These are phyloP conservation scores for Karstenula rhodostoma DNA, from an alignment of 2,329 filamentous ascomycete genomes.

Conservation along the genomic window DNA sequence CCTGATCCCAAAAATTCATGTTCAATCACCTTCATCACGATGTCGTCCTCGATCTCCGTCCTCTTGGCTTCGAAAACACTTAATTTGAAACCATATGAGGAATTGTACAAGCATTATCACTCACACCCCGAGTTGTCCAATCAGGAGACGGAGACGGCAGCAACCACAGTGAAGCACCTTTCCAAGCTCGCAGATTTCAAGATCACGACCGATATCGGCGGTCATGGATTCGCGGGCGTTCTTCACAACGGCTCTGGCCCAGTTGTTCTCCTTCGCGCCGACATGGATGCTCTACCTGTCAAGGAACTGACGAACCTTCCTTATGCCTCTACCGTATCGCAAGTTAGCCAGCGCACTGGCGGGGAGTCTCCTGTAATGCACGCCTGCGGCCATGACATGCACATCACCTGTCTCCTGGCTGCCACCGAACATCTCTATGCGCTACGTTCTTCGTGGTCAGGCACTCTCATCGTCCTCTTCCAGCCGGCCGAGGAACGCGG, in stretches of 20 bases:
- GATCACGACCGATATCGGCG: slow-evolving; percentile 63
- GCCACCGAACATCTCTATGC: slow-evolving; percentile 61
- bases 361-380: slow-evolving; percentile 68
- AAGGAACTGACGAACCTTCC: slow-evolving; percentile 62
- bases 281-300: slow-evolving; percentile 69
- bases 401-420: slow-evolving; percentile 66
- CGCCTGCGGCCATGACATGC: slow-evolving; percentile 71
- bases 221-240: slow-evolving; percentile 65
- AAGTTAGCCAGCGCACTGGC: slow-evolving; percentile 57
- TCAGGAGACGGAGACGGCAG: slow-evolving; percentile 45
- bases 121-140: slow-evolving; percentile 47
- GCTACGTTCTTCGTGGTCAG: slow-evolving; percentile 61
- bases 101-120: slow-evolving; percentile 48
- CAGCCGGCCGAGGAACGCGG: slow-evolving; percentile 73
- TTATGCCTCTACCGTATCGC: slow-evolving; percentile 61
- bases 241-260: slow-evolving; percentile 64
- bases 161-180: slow-evolving; percentile 39
- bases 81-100: slow-evolving; percentile 39
- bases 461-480: slow-evolving; percentile 70
- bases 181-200: slow-evolving; percentile 48
- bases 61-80: not conserved
- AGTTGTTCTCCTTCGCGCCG: slow-evolving; percentile 66
- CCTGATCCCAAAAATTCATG: not conserved
- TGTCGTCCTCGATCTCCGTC: not conserved
- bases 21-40: not conserved